Conservation (phyloP, 148 eudicot genomes). For the Spergularia bocconei region DNA sequence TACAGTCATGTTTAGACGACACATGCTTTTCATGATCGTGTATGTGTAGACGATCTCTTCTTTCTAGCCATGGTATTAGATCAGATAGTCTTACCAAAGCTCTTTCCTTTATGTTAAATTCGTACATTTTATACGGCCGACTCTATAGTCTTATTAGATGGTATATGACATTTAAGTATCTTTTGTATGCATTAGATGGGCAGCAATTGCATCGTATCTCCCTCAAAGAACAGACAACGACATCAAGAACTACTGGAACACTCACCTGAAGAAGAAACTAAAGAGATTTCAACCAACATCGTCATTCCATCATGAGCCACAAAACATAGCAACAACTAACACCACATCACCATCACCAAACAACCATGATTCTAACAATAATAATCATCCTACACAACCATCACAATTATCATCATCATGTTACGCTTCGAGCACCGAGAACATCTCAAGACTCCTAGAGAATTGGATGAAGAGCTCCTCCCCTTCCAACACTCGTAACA, state of each 20-base stretch:
- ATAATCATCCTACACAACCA: constrained; percentile 8
- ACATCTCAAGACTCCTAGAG: constrained; percentile 79
- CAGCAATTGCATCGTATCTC: constrained; percentile 90
- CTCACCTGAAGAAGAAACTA: constrained; percentile 86
- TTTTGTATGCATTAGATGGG: constrained; percentile 55
- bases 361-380: not conserved
- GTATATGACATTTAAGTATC: too few species aligned
- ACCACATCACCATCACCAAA: constrained; percentile 7
- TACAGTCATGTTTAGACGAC: too few species aligned
- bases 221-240: constrained; percentile 94
- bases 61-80: too few species aligned
- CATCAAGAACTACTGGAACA: constrained; percentile 92
- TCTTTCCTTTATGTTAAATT: too few species aligned
- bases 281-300: constrained; percentile 50
- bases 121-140: too few species aligned
- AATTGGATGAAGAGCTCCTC: constrained; percentile 88
- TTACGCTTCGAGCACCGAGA: constrained; percentile 92
- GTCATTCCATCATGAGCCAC: constrained; percentile 17
- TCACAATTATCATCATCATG: constrained; percentile 20
- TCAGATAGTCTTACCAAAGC: too few species aligned
- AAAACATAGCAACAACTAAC: not conserved
- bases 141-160: too few species aligned
- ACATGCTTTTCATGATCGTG: too few species aligned
- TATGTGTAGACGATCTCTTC: too few species aligned
- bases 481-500: constrained; percentile 15